Percentiles rank a stretch among this genome's conserved stretches.
Evolutionary conservation across 192 early-diverging fungal species (phyloP).

Genomic region (Physocladia obscura): DNA sequence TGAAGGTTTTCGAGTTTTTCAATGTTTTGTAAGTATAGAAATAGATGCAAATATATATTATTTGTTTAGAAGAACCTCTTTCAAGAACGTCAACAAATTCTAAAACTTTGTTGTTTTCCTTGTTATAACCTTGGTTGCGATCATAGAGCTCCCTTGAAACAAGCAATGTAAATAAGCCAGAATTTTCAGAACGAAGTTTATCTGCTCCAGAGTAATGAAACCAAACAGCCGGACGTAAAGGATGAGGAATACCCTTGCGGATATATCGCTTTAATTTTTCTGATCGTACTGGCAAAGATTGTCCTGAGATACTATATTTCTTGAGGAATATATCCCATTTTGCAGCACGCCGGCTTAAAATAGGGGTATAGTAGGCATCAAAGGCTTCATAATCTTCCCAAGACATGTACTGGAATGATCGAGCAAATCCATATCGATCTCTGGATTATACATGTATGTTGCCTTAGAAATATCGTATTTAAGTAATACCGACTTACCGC

Average conservation of each 20-base stretch:
- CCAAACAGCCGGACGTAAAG: slow-evolving; percentile 56
- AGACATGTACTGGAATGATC: slow-evolving; percentile 29
- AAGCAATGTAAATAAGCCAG: slow-evolving; percentile 58
- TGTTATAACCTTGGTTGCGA: slow-evolving; percentile 33
- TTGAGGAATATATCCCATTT: slow-evolving; percentile 34
- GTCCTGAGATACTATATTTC: slow-evolving; percentile 14
- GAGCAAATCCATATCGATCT: slow-evolving; percentile 30
- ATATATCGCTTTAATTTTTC: slow-evolving; percentile 65
- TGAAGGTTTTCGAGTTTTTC: not conserved
- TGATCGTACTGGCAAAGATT: slow-evolving; percentile 8
- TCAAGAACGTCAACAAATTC: slow-evolving; percentile 70
- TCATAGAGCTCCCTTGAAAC: slow-evolving; percentile 41
- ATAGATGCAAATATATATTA: not conserved
- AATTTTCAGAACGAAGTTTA: slow-evolving; percentile 52
- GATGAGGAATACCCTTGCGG: slow-evolving; percentile 75
- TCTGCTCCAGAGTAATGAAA: slow-evolving; percentile 56
- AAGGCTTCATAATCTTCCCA: slow-evolving; percentile 28
- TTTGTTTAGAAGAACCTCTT: too few species aligned
- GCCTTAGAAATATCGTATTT: too few species aligned
- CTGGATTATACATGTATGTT: too few species aligned
- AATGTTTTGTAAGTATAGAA: not conserved
- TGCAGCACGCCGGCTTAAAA: slow-evolving; percentile 17
- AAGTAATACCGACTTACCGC: too few species aligned
- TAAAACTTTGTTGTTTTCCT: slow-evolving; percentile 50
- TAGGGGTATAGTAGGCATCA: slow-evolving; percentile 21